These are phyloP conservation scores for Tolypocladium inflatum DNA, from an alignment of 2,329 filamentous ascomycete species.

Conservation along the genomic window DNA sequence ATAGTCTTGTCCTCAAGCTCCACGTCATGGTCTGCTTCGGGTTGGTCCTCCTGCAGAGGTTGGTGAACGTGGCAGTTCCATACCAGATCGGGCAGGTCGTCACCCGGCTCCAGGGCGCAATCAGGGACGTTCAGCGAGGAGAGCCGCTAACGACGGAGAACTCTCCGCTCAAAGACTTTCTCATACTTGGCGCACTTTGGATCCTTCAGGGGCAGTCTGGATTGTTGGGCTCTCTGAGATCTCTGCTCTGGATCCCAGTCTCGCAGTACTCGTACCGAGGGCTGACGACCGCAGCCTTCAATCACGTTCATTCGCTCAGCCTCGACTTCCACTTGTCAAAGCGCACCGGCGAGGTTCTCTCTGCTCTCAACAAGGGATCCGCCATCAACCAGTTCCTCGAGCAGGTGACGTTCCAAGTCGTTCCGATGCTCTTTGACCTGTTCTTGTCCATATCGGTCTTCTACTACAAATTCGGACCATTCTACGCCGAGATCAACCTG, in stretches of 20 bases:
- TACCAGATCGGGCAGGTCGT: slow-evolving; percentile 72
- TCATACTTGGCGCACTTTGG: slow-evolving; percentile 53
- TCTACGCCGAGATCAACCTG: slow-evolving; percentile 82
- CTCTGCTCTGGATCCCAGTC: slow-evolving; percentile 90
- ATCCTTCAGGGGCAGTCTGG: slow-evolving; percentile 87
- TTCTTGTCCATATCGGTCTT: slow-evolving; percentile 73
- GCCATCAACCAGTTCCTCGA: slow-evolving; percentile 96
- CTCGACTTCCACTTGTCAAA: slow-evolving; percentile 96
- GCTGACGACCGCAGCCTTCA: slow-evolving; percentile 88
- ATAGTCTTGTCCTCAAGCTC: slow-evolving; percentile 61
- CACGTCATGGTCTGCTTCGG: slow-evolving; percentile 75
- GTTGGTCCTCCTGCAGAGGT: slow-evolving; percentile 70
- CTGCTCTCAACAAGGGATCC: slow-evolving; percentile 89
- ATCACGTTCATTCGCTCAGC: slow-evolving; percentile 91
- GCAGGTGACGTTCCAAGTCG: slow-evolving; percentile 89
- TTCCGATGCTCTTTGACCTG: slow-evolving; percentile 90
- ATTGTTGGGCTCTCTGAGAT: slow-evolving; percentile 70
- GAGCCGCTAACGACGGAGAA: slow-evolving; percentile 21
- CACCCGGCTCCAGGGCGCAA: slow-evolving; percentile 50
- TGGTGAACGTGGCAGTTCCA: slow-evolving; percentile 81
- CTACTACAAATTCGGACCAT: slow-evolving; percentile 49
- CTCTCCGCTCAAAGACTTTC: slow-evolving; percentile 25
- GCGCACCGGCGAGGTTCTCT: slow-evolving; percentile 91
- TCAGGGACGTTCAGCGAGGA: slow-evolving; percentile 36
- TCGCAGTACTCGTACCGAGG: slow-evolving; percentile 95